These are phyloP conservation scores for Ambispora gerdemannii DNA, from an alignment of 192 early-diverging fungal genomes.

Conservation along the genomic window DNA sequence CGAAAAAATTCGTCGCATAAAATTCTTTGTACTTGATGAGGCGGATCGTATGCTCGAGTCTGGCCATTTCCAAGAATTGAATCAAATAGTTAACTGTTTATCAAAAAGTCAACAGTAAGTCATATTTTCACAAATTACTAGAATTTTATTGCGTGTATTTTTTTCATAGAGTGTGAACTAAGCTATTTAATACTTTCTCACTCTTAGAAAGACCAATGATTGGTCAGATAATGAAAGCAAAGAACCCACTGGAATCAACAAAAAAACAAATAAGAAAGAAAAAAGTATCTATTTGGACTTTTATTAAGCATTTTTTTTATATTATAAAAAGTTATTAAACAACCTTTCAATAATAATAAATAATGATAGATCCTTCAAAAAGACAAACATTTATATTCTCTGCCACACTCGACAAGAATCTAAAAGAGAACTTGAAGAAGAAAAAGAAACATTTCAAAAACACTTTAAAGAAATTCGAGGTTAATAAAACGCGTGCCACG, in stretches of 20 bases:
- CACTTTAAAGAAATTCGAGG: neutral
- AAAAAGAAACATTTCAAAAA: slow-evolving; percentile 34
- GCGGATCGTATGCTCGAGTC: slow-evolving; percentile 82
- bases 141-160: too few relatives aligned
- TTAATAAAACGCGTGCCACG: slow-evolving; percentile 21
- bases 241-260: too few relatives aligned
- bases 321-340: too few relatives aligned
- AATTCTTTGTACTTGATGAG: slow-evolving; percentile 78
- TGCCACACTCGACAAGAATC: slow-evolving; percentile 70
- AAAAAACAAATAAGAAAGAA: too few relatives aligned
- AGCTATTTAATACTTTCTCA: too few relatives aligned
- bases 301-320: too few relatives aligned
- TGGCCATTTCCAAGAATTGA: slow-evolving; percentile 74
- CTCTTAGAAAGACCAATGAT: too few relatives aligned
- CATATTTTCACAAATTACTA: neutral
- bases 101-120: slow-evolving; percentile 44
- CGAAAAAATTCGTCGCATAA: slow-evolving; percentile 53
- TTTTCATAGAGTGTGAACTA: too few relatives aligned
- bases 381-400: slow-evolving; percentile 94
- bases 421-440: slow-evolving; percentile 48
- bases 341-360: neutral
- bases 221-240: too few relatives aligned
- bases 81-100: slow-evolving; percentile 55
- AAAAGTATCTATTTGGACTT: too few relatives aligned
- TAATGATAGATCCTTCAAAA: slow-evolving; percentile 21